Evolutionary conservation across 2,329 filamentous ascomycete genomes (phyloP).

Genomic region (Colletotrichum filicis): DNA sequence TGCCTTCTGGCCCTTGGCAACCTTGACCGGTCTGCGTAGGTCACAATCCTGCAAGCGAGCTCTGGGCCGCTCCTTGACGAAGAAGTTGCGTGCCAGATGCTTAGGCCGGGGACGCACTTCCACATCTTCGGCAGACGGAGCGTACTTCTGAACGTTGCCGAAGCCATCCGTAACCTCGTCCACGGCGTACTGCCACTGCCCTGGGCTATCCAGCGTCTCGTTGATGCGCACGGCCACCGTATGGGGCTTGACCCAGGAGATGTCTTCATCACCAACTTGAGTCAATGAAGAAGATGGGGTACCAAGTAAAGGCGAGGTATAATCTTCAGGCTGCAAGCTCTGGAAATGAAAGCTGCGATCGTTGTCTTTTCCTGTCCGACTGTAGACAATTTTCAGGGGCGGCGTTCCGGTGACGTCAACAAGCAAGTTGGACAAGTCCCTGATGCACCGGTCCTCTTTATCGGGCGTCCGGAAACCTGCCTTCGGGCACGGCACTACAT

Average conservation of each 20-base stretch:
- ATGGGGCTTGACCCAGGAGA: constrained; percentile 83
- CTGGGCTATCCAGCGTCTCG: constrained; percentile 83
- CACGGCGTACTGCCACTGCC: constrained; percentile 89
- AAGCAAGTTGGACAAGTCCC: constrained; percentile 86
- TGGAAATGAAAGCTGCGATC: constrained; percentile 90
- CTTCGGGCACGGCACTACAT: constrained; percentile 87
- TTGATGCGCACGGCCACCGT: constrained; percentile 86
- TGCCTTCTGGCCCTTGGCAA: constrained; percentile 77
- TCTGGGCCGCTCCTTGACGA: constrained; percentile 87
- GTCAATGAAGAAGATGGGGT: constrained; percentile 68
- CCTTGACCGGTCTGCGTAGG: constrained; percentile 81
- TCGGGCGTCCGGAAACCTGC: constrained; percentile 76
- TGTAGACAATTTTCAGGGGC: constrained; percentile 92
- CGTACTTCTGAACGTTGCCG: constrained; percentile 86
- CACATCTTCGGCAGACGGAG: constrained; percentile 72
- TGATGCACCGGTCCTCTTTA: constrained; percentile 78
- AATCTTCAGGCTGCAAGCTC: constrained; percentile 90
- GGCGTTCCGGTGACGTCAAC: constrained; percentile 89
- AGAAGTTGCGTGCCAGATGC: constrained; percentile 79
- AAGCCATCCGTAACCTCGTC: constrained; percentile 93
- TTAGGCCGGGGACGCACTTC: constrained; percentile 70
- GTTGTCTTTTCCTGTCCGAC: constrained; percentile 84
- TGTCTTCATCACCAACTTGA: constrained; percentile 69
- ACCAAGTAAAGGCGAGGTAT: constrained; percentile 79
- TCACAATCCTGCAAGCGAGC: constrained; percentile 80